Evolutionary conservation across 192 early-diverging fungal species (phyloP).

Genomic region (Rhizophagus clarus): DNA sequence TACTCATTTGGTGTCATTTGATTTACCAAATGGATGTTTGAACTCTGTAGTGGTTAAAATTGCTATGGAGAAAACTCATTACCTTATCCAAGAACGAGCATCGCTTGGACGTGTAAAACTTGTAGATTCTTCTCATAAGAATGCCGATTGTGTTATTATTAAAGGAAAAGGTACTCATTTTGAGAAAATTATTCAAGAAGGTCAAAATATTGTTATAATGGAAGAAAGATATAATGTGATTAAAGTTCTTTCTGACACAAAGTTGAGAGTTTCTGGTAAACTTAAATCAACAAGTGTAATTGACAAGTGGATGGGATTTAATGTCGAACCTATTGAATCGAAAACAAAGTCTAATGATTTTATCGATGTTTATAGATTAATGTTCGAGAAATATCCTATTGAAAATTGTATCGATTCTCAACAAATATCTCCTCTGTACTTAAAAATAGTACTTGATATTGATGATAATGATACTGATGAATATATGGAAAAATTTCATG

Average conservation of each 20-base stretch:
- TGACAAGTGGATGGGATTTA: not conserved
- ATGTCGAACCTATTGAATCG: not conserved
- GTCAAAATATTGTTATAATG: constrained; percentile 10
- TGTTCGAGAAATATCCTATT: constrained; percentile 22
- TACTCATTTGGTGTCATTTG: constrained; percentile 5
- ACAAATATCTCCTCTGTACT: not conserved
- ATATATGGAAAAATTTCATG: not conserved
- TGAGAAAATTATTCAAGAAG: not conserved
- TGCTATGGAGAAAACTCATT: constrained; percentile 17
- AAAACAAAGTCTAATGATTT: not conserved
- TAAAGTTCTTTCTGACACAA: constrained; percentile 26
- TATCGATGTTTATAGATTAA: not conserved
- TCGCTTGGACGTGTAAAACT: not conserved
- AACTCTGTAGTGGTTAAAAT: not conserved
- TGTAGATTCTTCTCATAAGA: not conserved
- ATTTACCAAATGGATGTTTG: not conserved
- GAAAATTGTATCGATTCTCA: not conserved
- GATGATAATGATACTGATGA: not conserved
- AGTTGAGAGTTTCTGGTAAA: not conserved
- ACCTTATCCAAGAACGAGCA: not conserved
- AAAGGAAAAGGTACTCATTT: constrained; percentile 23
- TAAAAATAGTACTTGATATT: not conserved
- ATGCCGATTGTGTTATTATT: not conserved
- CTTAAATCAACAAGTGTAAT: not conserved
- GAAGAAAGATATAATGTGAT: constrained; percentile 15